phyloP scores from a whole-genome alignment of 495 filamentous ascomycete genomes.

The Podospora sp. region DNA sequence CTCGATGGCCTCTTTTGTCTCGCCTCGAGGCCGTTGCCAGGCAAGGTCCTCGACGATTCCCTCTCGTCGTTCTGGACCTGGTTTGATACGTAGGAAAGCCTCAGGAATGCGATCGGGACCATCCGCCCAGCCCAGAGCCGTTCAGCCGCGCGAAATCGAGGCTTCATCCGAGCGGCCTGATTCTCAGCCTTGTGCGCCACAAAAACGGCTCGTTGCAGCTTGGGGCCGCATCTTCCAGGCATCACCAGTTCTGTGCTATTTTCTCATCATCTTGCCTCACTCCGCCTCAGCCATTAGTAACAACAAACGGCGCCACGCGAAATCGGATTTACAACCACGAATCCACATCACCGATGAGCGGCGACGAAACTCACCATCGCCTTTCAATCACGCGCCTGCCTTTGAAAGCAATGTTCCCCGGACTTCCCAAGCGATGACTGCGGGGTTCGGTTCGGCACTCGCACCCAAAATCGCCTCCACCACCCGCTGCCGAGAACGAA shows the following conservation, averaged over 20 bases:
- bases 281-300: not conserved
- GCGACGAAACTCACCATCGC: not conserved
- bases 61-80: not conserved
- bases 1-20: constrained; percentile 9
- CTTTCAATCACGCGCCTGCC: not conserved
- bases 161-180: not conserved
- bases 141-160: not conserved
- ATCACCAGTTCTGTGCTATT: not conserved
- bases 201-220: not conserved
- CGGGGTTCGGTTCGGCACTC: constrained; percentile 3
- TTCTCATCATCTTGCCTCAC: not conserved
- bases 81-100: not conserved
- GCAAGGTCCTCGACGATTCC: not conserved
- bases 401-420: not conserved
- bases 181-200: not conserved
- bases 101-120: not conserved
- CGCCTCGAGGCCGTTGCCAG: constrained; percentile 1
- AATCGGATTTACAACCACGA: not conserved
- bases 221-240: not conserved
- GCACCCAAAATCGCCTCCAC: constrained; percentile 2
- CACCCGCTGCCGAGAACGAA: not conserved
- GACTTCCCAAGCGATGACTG: not conserved
- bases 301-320: not conserved
- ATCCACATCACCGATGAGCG: not conserved
- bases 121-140: not conserved